Conservation (phyloP, 2,329 filamentous ascomycete species). For the Calonectria naviculata region DNA sequence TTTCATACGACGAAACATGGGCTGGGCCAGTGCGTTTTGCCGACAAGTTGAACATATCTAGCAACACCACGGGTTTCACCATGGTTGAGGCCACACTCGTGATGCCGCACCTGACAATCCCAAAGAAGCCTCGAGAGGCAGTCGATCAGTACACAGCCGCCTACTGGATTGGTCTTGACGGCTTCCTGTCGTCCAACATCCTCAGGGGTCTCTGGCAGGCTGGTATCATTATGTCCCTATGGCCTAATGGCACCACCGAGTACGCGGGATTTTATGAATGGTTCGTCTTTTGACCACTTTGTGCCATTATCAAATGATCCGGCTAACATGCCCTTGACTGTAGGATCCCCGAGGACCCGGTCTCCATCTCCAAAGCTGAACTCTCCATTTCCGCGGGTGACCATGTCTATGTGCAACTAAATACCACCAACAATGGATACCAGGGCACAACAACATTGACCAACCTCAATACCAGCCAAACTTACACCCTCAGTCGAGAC, state of each 20-base stretch:
- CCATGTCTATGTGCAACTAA: background rate
- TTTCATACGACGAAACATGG: background rate
- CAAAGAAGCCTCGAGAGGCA: background rate
- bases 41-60: background rate
- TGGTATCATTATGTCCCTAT: background rate
- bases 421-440: background rate
- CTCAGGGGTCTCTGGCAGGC: background rate
- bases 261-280: background rate
- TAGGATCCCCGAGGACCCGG: background rate
- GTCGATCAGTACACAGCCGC: background rate
- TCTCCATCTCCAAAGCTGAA: background rate
- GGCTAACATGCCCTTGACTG: background rate
- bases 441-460: background rate
- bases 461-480: background rate
- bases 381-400: background rate
- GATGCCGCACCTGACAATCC: background rate
- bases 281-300: background rate
- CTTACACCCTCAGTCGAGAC: background rate
- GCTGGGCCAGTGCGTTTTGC: background rate
- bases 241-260: background rate
- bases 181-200: background rate
- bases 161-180: background rate
- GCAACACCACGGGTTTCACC: background rate
- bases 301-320: too few species aligned
- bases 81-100: background rate